Evolutionary conservation across 371 early-diverging fungal genomes (phyloP), one percentile per base, ranked within the genome.

Genomic region (Mortierella sp.): DNA sequence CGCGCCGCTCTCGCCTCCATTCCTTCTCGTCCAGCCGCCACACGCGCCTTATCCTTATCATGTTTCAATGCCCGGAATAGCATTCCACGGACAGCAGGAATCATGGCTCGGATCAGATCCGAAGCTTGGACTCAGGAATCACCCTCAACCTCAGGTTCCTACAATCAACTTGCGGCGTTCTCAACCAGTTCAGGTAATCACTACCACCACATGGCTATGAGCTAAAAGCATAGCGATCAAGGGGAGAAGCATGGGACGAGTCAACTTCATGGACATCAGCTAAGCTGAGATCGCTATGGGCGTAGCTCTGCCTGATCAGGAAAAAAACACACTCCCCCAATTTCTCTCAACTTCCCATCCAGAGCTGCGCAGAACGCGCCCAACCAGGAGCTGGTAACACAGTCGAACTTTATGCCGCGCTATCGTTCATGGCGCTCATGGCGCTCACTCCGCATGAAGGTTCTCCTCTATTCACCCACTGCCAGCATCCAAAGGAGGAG

Each of bases 121-220:
- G 41, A 22, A 14, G 39, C 56, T n/a, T 19, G 45, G 52, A 27
- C 7, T n/a, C 2, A 17, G 8, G 17, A 13, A 54, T 48, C 55
- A 21, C 39, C 48, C 51, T n/a, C 24, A 39, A 31, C 1, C 28
- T 48, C 17, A 3, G 28, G 24, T 45, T 14, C 29, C 12, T 24
- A 34, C 28, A 51, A 22, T 13, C 71, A 52, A 29, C 19, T 22
- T 17, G 65, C 65, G 31, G 22, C 46, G 9, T 71, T 71, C 48
- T 71, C 71, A 3, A 64, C 56, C 16, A 54, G 60, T 37, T 51
- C 71, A 64, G 71, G 71, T 71, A 71, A 71, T 7, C 34, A 34
- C 34, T n/a, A 34, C 34, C 10, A 10, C 34, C 34, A n/a, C n/a
- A n/a, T n/a, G n/a, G n/a, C n/a, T n/a, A n/a, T 34, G 10, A 34